Conservation (phyloP, 2,329 filamentous ascomycete species). For the Aureobasidium pullulans region DNA sequence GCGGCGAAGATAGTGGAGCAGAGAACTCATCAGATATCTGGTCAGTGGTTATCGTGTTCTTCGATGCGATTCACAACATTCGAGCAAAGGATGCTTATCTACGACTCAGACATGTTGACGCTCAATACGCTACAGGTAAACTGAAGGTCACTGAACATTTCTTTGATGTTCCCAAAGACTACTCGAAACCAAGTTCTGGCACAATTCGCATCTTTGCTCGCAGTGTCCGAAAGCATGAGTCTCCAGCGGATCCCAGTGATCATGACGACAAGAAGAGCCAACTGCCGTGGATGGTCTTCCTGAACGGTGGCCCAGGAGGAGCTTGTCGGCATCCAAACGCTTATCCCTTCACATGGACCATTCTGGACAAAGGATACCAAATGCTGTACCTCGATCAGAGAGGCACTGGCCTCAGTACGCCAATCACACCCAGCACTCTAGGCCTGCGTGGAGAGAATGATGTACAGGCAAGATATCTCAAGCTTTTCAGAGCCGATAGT, state of each 20-base stretch:
- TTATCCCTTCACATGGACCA: slow-evolving; percentile 59
- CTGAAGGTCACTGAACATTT: slow-evolving; percentile 72
- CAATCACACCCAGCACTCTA: slow-evolving; percentile 67
- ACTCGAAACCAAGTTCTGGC: slow-evolving; percentile 51
- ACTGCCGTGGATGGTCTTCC: slow-evolving; percentile 58
- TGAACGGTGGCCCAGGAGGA: slow-evolving; percentile 81
- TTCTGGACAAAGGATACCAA: slow-evolving; percentile 77
- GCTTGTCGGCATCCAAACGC: slow-evolving; percentile 69
- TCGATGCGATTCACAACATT: not conserved
- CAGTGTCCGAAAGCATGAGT: slow-evolving; percentile 60
- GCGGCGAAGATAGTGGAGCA: slow-evolving; percentile 42
- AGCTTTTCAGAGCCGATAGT: slow-evolving; percentile 78
- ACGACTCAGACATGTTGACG: slow-evolving; percentile 6
- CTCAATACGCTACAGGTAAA: slow-evolving; percentile 49
- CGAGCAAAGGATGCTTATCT: not conserved
- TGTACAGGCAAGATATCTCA: slow-evolving; percentile 72
- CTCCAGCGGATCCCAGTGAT: slow-evolving; percentile 45
- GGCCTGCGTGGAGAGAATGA: slow-evolving; percentile 53
- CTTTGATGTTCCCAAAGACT: slow-evolving; percentile 80
- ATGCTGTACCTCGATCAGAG: slow-evolving; percentile 81
- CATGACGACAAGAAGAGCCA: slow-evolving; percentile 40
- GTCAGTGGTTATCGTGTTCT: slow-evolving; percentile 20
- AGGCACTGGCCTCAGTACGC: slow-evolving; percentile 77
- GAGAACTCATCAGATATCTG: slow-evolving; percentile 37
- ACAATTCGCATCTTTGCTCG: slow-evolving; percentile 72